phyloP scores from a whole-genome alignment of 176 grass and related monocot genomes.

The Phyllostachys edulis region DNA sequence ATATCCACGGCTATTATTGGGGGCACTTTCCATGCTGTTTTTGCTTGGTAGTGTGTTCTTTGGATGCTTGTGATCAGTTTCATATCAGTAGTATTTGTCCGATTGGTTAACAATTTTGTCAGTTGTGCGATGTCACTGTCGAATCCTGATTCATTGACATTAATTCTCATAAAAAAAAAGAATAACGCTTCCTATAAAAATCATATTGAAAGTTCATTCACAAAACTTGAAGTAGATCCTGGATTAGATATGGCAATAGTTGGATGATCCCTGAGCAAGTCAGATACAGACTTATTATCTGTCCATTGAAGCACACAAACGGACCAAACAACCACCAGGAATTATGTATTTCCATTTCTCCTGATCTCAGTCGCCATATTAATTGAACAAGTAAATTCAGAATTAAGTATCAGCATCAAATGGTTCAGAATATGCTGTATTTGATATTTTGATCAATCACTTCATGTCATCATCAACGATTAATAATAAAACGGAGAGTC shows the following conservation, averaged over 20 bases:
- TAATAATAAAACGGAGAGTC: background rate
- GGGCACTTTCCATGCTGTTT: background rate
- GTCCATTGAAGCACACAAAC: background rate
- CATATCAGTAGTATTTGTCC: background rate
- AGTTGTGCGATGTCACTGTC: background rate
- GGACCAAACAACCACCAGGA: background rate
- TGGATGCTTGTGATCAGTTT: constrained; percentile 19
- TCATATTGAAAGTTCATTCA: background rate
- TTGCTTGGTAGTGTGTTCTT: constrained; percentile 1
- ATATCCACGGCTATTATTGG: background rate
- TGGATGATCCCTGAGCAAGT: background rate
- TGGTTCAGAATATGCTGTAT: too few relatives aligned
- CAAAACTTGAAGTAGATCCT: background rate
- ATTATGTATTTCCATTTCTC: background rate
- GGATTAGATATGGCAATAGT: background rate
- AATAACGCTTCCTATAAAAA: background rate
- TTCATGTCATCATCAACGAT: too few relatives aligned
- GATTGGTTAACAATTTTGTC: background rate
- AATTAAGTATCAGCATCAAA: background rate
- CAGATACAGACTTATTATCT: background rate
- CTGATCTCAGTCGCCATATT: background rate
- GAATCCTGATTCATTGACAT: background rate
- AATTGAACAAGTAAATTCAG: background rate
- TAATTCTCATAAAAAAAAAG: background rate
- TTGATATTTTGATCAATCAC: too few relatives aligned